These are phyloP conservation scores for Colletotrichum liriopes DNA, from an alignment of 2,329 filamentous ascomycete species.

Conservation along the genomic window DNA sequence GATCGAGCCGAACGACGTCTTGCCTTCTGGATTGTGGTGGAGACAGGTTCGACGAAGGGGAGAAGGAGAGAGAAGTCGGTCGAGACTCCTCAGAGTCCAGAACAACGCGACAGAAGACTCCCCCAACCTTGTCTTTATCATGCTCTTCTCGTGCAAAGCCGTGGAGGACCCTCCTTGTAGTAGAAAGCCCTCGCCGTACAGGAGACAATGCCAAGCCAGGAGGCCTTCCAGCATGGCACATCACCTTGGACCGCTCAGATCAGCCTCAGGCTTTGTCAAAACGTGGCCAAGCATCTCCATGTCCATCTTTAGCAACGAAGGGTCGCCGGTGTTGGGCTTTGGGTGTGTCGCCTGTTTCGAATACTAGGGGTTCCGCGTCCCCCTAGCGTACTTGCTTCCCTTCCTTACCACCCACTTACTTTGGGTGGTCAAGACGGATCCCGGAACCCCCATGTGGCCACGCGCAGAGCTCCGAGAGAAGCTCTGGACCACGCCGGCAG, in stretches of 20 bases:
- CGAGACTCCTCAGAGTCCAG: neutral
- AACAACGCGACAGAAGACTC: neutral
- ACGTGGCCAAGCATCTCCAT: slow-evolving; percentile 41
- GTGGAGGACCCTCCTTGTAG: slow-evolving; percentile 5
- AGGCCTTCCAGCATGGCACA: slow-evolving; percentile 30
- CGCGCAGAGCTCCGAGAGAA: slow-evolving; percentile 12
- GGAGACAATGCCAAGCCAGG: slow-evolving; percentile 35
- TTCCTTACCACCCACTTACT: neutral
- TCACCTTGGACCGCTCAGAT: slow-evolving; percentile 36
- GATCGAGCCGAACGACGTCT: neutral
- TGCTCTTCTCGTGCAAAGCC: neutral
- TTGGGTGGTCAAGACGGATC: neutral
- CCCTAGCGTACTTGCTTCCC: slow-evolving; percentile 22
- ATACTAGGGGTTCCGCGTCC: slow-evolving; percentile 34
- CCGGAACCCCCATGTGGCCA: neutral
- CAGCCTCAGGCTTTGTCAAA: slow-evolving; percentile 39
- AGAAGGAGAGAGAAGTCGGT: neutral
- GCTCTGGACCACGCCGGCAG: slow-evolving; percentile 23
- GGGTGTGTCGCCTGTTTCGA: slow-evolving; percentile 37
- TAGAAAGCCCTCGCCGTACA: slow-evolving; percentile 4
- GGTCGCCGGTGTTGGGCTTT: slow-evolving; percentile 21
- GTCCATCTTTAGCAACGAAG: slow-evolving; percentile 39
- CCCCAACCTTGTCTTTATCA: slow-evolving; percentile 4
- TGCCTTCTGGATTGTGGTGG: neutral
- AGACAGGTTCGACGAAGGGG: slow-evolving; percentile 1